A percentile compares a stretch with the other conserved stretches of the same genome.
Conservation (phyloP, 2,329 filamentous ascomycete species). For the Nemania bipapillata region DNA sequence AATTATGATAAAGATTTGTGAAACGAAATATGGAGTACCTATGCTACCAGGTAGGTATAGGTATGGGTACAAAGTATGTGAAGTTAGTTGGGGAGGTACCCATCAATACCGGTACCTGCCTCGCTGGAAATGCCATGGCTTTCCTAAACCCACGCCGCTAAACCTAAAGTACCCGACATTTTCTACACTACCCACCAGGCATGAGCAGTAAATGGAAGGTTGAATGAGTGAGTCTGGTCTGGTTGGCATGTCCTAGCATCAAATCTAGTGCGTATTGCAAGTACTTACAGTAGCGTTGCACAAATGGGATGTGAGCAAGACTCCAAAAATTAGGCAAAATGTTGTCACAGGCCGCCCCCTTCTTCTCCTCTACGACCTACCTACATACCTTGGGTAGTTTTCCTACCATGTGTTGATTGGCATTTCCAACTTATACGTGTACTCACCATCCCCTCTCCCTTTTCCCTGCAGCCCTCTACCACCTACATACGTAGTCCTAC, state of each 20-base stretch:
- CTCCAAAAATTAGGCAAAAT: background rate
- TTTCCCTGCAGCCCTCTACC: background rate
- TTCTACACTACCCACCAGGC: conserved; percentile 15
- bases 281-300: background rate
- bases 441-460: background rate
- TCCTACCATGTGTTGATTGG: too few species aligned
- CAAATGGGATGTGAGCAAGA: conserved; percentile 14
- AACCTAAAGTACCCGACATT: conserved; percentile 24
- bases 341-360: conserved; percentile 23
- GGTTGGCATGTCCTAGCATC: background rate
- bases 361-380: background rate
- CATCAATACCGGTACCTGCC: conserved; percentile 17
- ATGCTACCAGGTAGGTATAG: too few species aligned
- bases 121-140: conserved; percentile 11
- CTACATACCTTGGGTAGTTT: too few species aligned
- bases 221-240: background rate
- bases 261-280: background rate
- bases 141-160: conserved; percentile 18
- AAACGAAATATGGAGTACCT: conserved; percentile 13
- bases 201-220: background rate
- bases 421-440: conserved; percentile 7
- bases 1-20: conserved; percentile 19
- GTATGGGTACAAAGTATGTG: background rate
- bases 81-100: conserved; percentile 20
- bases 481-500: background rate